phyloP scores from a whole-genome alignment of 192 early-diverging fungal genomes.

The Gonapodya prolifera region DNA sequence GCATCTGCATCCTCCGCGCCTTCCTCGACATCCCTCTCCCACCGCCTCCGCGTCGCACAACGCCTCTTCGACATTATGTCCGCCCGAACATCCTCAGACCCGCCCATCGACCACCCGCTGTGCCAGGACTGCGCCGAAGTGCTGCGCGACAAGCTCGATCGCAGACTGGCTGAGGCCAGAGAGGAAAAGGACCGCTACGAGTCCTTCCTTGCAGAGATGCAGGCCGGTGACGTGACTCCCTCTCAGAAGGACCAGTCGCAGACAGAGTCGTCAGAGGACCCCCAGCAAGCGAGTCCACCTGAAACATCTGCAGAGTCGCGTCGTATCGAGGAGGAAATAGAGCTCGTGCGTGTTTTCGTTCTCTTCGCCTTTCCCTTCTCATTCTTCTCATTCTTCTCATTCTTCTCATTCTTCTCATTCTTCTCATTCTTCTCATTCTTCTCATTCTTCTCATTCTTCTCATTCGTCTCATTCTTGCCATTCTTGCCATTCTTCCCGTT shows the following conservation, averaged over 20 bases:
- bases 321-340: neutral
- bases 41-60: slow-evolving; percentile 17
- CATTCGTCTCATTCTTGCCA: no score
- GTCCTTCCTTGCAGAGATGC: slow-evolving; percentile 36
- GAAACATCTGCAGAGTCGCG: neutral
- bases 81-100: slow-evolving; percentile 37
- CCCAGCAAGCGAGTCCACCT: neutral
- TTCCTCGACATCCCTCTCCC: neutral
- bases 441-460: no score
- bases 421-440: no score
- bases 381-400: no score
- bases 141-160: slow-evolving; percentile 53
- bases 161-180: slow-evolving; percentile 52
- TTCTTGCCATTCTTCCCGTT: no score
- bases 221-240: neutral
- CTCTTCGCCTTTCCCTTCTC: no score
- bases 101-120: slow-evolving; percentile 56
- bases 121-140: slow-evolving; percentile 86
- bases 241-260: neutral
- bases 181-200: slow-evolving; percentile 65
- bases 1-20: neutral
- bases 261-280: neutral
- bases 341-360: neutral
- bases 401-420: no score
- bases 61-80: slow-evolving; percentile 69